Evolutionary conservation across 2,329 filamentous ascomycete species (phyloP).

Genomic region (Hawksworthiomyces lignivorus): DNA sequence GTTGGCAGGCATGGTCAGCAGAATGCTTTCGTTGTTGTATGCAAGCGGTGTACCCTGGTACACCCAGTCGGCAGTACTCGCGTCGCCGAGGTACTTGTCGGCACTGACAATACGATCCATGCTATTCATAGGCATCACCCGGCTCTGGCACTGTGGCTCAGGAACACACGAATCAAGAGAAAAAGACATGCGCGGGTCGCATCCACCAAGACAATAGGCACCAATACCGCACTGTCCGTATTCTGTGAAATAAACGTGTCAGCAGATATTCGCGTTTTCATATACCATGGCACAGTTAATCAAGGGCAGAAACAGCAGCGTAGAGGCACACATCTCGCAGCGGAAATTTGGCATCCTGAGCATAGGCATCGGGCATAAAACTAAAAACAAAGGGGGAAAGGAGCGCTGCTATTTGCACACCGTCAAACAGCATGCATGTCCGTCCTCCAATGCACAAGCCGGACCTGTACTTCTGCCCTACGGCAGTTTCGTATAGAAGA

Average conservation of each 20-base stretch:
- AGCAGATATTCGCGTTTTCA: no score
- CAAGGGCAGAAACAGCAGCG: no score
- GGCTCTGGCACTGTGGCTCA: conserved; percentile 70
- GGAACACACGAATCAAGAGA: conserved; percentile 79
- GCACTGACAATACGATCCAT: conserved; percentile 65
- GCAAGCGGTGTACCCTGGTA: conserved; percentile 66
- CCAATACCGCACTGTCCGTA: conserved; percentile 91
- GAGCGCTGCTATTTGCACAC: no score
- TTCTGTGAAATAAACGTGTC: conserved; percentile 42
- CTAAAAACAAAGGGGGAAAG: neutral
- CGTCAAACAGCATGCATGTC: no score
- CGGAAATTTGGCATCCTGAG: no score
- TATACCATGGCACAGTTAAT: no score
- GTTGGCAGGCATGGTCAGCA: conserved; percentile 83
- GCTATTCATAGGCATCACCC: conserved; percentile 64
- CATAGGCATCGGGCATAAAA: no score
- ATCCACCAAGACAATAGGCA: conserved; percentile 92
- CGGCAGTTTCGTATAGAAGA: no score
- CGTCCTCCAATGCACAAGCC: no score
- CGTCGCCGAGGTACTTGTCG: conserved; percentile 78
- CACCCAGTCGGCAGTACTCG: conserved; percentile 78
- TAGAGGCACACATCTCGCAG: no score
- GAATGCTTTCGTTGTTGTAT: conserved; percentile 56
- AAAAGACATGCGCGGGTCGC: conserved; percentile 80
- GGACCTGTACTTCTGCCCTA: no score